Evolutionary conservation across 2,329 filamentous ascomycete genomes (phyloP).

Genomic region (Colletotrichum eremochloae): DNA sequence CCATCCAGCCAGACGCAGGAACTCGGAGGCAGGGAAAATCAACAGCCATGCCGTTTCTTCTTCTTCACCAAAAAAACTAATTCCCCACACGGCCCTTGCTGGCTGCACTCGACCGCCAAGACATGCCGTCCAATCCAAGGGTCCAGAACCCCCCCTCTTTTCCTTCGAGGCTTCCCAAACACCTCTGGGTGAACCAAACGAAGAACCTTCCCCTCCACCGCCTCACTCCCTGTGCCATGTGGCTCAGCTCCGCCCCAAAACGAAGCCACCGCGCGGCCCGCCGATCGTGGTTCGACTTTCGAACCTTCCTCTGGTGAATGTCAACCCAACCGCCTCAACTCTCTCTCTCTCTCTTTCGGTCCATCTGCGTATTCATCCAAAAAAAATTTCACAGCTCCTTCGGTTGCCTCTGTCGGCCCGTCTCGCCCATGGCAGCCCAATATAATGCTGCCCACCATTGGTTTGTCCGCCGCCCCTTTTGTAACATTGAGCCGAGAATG

Average conservation of each 20-base stretch:
- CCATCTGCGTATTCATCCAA: neutral
- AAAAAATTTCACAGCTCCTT: neutral
- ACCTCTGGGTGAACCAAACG: neutral
- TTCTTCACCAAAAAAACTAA: neutral
- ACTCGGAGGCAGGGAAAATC: too few relatives aligned
- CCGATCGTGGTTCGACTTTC: constrained; percentile 37
- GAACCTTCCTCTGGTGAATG: neutral
- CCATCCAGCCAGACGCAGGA: neutral
- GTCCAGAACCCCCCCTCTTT: neutral
- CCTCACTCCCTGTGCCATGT: constrained; percentile 20
- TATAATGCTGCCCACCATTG: neutral
- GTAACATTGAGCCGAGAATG: neutral
- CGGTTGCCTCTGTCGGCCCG: constrained; percentile 5
- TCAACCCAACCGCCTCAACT: constrained; percentile 8
- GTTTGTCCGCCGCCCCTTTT: neutral
- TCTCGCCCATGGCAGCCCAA: neutral
- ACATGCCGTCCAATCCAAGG: neutral
- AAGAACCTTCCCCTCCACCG: constrained; percentile 11
- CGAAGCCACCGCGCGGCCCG: constrained; percentile 47
- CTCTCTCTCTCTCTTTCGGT: neutral
- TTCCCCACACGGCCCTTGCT: neutral
- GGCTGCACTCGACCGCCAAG: neutral
- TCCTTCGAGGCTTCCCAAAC: too few relatives aligned
- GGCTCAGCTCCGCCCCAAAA: constrained; percentile 15
- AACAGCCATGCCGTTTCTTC: constrained; percentile 13